These are phyloP conservation scores for Colletotrichum sp. DNA, from an alignment of 2,329 filamentous ascomycete species.

Conservation along the genomic window DNA sequence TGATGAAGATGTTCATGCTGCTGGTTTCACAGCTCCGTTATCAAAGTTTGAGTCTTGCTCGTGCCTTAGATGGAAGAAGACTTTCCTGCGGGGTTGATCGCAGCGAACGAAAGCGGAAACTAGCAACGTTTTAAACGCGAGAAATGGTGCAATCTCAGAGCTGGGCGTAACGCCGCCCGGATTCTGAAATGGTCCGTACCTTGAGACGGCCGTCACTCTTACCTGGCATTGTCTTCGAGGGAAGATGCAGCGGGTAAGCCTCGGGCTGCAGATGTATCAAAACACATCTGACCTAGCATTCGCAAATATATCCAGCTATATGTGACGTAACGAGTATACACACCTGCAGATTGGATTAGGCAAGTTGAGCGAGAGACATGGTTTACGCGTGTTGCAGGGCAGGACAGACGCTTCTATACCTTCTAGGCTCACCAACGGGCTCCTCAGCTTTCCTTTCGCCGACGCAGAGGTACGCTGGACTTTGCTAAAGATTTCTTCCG, in stretches of 20 bases:
- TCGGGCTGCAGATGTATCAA: neutral
- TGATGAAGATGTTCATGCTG: neutral
- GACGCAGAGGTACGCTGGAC: neutral
- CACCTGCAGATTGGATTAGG: neutral
- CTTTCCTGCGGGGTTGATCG: neutral
- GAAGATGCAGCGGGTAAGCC: neutral
- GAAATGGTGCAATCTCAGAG: neutral
- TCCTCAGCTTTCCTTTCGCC: neutral
- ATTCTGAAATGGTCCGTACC: neutral
- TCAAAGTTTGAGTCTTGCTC: neutral
- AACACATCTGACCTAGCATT: neutral
- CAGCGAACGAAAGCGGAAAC: neutral
- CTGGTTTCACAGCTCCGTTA: neutral
- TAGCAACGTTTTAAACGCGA: neutral
- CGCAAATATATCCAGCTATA: neutral
- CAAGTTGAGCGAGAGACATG: neutral
- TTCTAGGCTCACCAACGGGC: neutral
- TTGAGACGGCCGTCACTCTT: neutral
- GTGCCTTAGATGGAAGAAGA: neutral
- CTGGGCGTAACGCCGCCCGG: neutral
- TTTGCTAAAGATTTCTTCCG: neutral
- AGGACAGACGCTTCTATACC: neutral
- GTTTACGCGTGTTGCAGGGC: neutral
- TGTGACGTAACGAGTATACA: neutral
- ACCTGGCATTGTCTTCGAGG: neutral